Evolutionary conservation across 2,329 filamentous ascomycete genomes (phyloP).

Genomic region (Ascomycota sp.): DNA sequence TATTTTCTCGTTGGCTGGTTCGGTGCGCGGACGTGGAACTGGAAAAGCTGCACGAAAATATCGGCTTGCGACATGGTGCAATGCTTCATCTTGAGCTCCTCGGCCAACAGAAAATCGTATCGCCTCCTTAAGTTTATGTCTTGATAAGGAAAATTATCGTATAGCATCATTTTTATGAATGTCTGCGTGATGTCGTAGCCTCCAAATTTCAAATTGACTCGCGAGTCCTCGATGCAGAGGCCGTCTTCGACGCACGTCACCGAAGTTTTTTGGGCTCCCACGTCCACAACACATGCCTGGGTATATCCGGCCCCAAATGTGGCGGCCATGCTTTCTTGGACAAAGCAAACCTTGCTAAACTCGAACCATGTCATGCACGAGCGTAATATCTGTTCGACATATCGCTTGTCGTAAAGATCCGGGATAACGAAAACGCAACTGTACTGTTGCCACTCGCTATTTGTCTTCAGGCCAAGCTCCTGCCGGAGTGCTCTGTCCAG

Average conservation of each 20-base stretch:
- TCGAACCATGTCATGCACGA: slow-evolving; percentile 79
- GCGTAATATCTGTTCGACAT: slow-evolving; percentile 67
- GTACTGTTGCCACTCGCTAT: slow-evolving; percentile 73
- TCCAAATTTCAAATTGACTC: slow-evolving; percentile 86
- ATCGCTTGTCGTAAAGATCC: slow-evolving; percentile 86
- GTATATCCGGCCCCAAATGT: slow-evolving; percentile 92
- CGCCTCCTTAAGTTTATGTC: slow-evolving; percentile 81
- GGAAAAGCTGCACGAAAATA: slow-evolving; percentile 69
- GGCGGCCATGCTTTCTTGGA: slow-evolving; percentile 87
- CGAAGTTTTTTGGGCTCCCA: slow-evolving; percentile 93
- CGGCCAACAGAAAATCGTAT: slow-evolving; percentile 82
- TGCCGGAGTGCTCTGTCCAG: slow-evolving; percentile 68
- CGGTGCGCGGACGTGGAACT: slow-evolving; percentile 77
- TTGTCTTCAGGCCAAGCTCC: slow-evolving; percentile 61
- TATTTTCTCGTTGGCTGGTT: slow-evolving; percentile 85
- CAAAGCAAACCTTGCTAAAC: slow-evolving; percentile 76
- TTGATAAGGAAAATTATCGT: slow-evolving; percentile 84
- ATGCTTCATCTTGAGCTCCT: slow-evolving; percentile 86
- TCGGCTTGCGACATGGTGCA: slow-evolving; percentile 82
- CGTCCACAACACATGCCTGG: slow-evolving; percentile 83
- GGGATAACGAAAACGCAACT: slow-evolving; percentile 95
- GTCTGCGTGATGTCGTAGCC: slow-evolving; percentile 84
- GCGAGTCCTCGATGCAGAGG: slow-evolving; percentile 81
- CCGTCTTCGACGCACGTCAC: slow-evolving; percentile 95
- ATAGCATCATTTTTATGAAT: slow-evolving; percentile 95